phyloP scores from a whole-genome alignment of 2,329 filamentous ascomycete genomes.

The Stachybotrys chartarum region DNA sequence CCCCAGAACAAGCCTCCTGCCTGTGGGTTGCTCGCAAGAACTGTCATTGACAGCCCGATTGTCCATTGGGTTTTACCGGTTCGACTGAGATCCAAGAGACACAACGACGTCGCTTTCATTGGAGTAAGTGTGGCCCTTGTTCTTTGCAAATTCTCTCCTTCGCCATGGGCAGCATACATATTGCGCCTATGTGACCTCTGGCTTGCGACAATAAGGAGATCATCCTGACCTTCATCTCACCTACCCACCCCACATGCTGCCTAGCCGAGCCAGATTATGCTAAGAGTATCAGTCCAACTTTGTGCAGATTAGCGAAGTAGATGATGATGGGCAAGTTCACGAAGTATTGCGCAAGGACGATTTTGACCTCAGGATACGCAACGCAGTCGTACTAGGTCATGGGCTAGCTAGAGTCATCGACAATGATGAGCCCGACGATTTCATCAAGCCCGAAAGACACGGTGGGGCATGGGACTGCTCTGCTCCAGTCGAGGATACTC shows the following conservation, averaged over 20 bases:
- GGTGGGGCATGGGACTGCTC: background rate
- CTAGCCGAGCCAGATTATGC: background rate
- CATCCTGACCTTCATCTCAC: constrained; percentile 3
- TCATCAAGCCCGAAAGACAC: constrained; percentile 30
- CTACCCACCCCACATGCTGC: background rate
- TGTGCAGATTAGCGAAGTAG: constrained; percentile 73
- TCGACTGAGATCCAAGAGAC: constrained; percentile 59
- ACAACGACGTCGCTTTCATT: constrained; percentile 82
- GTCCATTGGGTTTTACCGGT: constrained; percentile 73
- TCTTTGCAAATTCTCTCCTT: background rate
- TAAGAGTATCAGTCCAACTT: constrained; percentile 54
- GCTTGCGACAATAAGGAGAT: too few species aligned
- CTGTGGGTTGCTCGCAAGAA: constrained; percentile 71
- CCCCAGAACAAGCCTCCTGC: constrained; percentile 36
- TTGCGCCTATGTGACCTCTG: too few species aligned
- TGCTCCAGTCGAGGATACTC: background rate
- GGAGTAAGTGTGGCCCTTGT: constrained; percentile 48
- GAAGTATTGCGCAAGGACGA: constrained; percentile 72
- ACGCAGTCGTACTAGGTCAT: constrained; percentile 68
- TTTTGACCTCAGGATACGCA: constrained; percentile 71
- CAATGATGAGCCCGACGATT: constrained; percentile 15
- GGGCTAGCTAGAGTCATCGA: constrained; percentile 31
- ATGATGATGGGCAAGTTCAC: constrained; percentile 60
- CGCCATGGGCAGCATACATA: too few species aligned
- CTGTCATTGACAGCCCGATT: constrained; percentile 68